Evolutionary conservation across 2,329 filamentous ascomycete species (phyloP).

Genomic region (Aspergillus carbonarius): DNA sequence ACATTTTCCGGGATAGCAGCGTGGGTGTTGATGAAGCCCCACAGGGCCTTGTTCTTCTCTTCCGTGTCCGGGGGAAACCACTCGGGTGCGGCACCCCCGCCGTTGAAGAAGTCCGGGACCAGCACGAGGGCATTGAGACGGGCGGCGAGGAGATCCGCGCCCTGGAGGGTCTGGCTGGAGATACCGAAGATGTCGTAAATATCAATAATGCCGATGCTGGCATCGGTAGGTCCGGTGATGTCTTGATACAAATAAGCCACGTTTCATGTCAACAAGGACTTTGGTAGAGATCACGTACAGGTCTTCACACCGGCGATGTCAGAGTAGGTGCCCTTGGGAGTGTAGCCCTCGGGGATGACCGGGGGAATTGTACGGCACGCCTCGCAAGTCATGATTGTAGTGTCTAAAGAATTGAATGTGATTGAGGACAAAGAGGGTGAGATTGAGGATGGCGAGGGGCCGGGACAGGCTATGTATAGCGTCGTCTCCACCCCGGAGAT

Average conservation of each 20-base stretch:
- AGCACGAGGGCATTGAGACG: slow-evolving; percentile 42
- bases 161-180: slow-evolving; percentile 67
- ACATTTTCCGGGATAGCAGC: slow-evolving; percentile 32
- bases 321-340: slow-evolving; percentile 57
- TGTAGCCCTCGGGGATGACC: slow-evolving; percentile 57
- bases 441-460: neutral
- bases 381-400: slow-evolving; percentile 28
- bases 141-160: slow-evolving; percentile 56
- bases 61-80: slow-evolving; percentile 64
- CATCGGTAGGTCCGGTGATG: slow-evolving; percentile 50
- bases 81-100: slow-evolving; percentile 36
- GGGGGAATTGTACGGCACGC: slow-evolving; percentile 46
- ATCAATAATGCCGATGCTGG: slow-evolving; percentile 58
- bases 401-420: neutral
- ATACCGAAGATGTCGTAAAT: slow-evolving; percentile 67
- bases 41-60: slow-evolving; percentile 62
- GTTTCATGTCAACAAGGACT: neutral
- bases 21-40: slow-evolving; percentile 55
- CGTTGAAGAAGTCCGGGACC: slow-evolving; percentile 47
- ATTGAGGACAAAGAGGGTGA: neutral
- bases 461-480: too few relatives aligned
- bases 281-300: slow-evolving; percentile 31
- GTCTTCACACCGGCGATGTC: slow-evolving; percentile 58
- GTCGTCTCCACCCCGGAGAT: too few relatives aligned
- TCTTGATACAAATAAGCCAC: slow-evolving; percentile 17